phyloP scores from a whole-genome alignment of 768 basidiomycete species.

The Boletus vinaceobasis region DNA sequence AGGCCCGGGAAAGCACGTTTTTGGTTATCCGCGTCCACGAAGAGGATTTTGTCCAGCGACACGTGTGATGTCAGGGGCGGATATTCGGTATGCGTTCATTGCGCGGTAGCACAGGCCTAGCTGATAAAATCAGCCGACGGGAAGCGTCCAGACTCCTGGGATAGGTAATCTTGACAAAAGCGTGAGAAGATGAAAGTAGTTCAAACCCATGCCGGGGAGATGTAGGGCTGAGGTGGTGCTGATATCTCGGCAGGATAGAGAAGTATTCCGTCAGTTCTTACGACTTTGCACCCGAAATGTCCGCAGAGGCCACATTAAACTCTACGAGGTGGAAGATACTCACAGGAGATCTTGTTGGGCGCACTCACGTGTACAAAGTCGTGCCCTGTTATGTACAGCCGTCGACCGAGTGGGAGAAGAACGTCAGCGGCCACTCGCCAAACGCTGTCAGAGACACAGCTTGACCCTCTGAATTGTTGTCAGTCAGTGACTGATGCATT shows the following conservation, averaged over 20 bases:
- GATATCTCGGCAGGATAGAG: conserved; percentile 7
- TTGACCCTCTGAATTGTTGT: neutral
- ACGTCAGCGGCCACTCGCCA: neutral
- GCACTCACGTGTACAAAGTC: conserved; percentile 2
- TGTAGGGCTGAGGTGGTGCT: neutral
- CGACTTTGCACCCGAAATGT: neutral
- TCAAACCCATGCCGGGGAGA: neutral
- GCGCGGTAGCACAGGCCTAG: neutral
- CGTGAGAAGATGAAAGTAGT: conserved; percentile 13
- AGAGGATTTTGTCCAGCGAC: conserved; percentile 3
- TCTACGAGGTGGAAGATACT: conserved; percentile 12
- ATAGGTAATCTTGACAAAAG: conserved; percentile 18
- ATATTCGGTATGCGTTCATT: neutral
- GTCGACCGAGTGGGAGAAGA: conserved; percentile 5
- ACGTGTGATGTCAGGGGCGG: conserved; percentile 2
- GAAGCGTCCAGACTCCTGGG: neutral
- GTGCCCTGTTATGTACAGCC: conserved; percentile 12
- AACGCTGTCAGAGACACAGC: too few species aligned
- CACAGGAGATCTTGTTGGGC: conserved; percentile 10
- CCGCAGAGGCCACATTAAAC: conserved; percentile 13
- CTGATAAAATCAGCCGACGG: neutral
- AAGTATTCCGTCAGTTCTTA: conserved; percentile 3
- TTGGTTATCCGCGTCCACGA: neutral
- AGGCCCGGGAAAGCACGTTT: neutral
- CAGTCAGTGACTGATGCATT: neutral